Conservation (phyloP, 2,329 filamentous ascomycete genomes). For the Calycina marina region DNA sequence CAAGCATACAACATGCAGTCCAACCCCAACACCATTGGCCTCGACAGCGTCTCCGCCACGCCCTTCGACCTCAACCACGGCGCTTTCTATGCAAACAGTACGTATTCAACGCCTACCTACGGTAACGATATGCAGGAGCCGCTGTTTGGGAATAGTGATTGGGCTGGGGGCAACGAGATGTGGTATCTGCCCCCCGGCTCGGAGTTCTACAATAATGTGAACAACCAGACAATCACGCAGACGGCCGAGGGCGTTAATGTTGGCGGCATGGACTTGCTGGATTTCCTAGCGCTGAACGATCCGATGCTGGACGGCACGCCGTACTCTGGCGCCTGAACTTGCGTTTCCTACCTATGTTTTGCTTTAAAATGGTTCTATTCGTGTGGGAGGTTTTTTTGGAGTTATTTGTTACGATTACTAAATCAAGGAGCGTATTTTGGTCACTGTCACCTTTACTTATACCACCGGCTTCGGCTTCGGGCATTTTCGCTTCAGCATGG, state of each 20-base stretch:
- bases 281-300: slow-evolving; percentile 52
- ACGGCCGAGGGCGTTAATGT: slow-evolving; percentile 54
- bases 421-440: too few relatives aligned
- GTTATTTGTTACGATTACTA: too few relatives aligned
- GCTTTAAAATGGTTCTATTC: too few relatives aligned
- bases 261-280: slow-evolving; percentile 49
- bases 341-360: too few relatives aligned
- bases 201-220: slow-evolving; percentile 51
- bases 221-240: slow-evolving; percentile 47
- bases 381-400: too few relatives aligned
- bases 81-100: slow-evolving; percentile 35
- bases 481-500: too few relatives aligned
- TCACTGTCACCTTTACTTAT: too few relatives aligned
- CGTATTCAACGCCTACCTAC: slow-evolving; percentile 20
- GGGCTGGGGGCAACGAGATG: slow-evolving; percentile 32
- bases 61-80: slow-evolving; percentile 43
- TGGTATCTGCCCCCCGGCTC: slow-evolving; percentile 52
- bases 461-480: too few relatives aligned
- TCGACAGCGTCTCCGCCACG: slow-evolving; percentile 38
- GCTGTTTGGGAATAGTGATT: slow-evolving; percentile 16
- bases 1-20: slow-evolving; percentile 5
- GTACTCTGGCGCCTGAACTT: not conserved
- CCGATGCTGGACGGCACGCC: slow-evolving; percentile 4
- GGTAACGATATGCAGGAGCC: slow-evolving; percentile 22
- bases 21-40: slow-evolving; percentile 7